These are phyloP conservation scores for Paraleonurus japonicus DNA, from an alignment of 257 asterid genomes.

Conservation along the genomic window DNA sequence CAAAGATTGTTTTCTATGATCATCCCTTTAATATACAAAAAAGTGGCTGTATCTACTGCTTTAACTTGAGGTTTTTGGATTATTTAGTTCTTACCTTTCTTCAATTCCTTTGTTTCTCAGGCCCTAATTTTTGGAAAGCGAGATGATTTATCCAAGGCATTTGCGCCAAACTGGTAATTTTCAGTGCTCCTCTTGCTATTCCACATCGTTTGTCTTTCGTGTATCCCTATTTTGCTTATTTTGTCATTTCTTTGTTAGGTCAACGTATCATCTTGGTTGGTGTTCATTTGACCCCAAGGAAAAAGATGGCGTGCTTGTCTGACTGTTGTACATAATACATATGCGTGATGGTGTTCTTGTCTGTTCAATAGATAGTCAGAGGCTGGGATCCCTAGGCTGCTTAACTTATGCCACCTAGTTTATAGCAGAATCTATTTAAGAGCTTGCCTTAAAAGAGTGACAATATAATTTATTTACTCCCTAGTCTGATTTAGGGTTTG, in stretches of 20 bases:
- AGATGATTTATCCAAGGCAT: slow-evolving; percentile 33
- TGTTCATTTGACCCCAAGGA: background rate
- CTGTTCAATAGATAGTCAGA: slow-evolving; percentile 18
- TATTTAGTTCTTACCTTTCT: background rate
- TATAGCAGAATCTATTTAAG: background rate
- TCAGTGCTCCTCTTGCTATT: background rate
- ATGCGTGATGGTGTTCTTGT: slow-evolving; percentile 25
- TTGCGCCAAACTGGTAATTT: slow-evolving; percentile 34
- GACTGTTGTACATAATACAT: slow-evolving; percentile 31
- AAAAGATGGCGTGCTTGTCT: background rate
- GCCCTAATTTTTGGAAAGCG: slow-evolving; percentile 66
- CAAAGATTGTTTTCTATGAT: background rate
- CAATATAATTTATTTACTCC: slow-evolving; percentile 13
- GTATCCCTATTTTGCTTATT: background rate
- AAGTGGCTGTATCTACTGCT: background rate
- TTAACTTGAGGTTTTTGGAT: background rate
- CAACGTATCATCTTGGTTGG: background rate
- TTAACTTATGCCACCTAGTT: background rate
- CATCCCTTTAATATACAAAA: background rate
- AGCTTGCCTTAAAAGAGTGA: slow-evolving; percentile 22
- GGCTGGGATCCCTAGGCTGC: slow-evolving; percentile 24
- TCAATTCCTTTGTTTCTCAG: slow-evolving; percentile 34
- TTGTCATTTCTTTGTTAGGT: slow-evolving; percentile 22
- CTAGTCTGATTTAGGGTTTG: slow-evolving; percentile 20
- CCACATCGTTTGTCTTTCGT: background rate